Evolutionary conservation across 2,329 filamentous ascomycete genomes (phyloP).

Genomic region (Exophiala dermatitidis): DNA sequence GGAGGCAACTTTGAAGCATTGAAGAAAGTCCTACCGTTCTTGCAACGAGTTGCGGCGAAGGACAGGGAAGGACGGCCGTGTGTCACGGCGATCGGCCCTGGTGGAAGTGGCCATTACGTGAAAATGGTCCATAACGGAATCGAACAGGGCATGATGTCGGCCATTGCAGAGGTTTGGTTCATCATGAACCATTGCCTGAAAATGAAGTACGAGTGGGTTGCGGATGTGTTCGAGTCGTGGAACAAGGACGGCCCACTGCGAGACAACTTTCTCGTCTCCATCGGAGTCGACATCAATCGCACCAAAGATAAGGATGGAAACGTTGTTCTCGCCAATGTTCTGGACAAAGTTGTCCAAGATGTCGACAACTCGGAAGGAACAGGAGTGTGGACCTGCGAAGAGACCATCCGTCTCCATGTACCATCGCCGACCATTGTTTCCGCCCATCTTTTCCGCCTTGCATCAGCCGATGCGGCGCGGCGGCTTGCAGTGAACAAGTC

Average conservation of each 20-base stretch:
- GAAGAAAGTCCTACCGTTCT: conserved; percentile 53
- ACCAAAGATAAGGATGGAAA: conserved; percentile 36
- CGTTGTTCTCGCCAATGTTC: conserved; percentile 54
- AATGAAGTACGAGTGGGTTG: conserved; percentile 55
- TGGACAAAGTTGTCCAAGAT: conserved; percentile 66
- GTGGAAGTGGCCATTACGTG: conserved; percentile 62
- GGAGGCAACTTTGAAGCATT: conserved; percentile 54
- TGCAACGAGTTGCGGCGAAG: conserved; percentile 57
- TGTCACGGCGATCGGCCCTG: conserved; percentile 53
- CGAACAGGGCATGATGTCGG: conserved; percentile 63
- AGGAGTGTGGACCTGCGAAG: conserved; percentile 57
- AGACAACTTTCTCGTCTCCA: conserved; percentile 56
- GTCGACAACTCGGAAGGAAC: conserved; percentile 61
- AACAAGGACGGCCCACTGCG: conserved; percentile 42
- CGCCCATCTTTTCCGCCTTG: conserved; percentile 57
- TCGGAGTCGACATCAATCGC: conserved; percentile 54
- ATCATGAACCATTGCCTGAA: conserved; percentile 54
- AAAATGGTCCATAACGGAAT: conserved; percentile 74
- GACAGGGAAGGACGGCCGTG: conserved; percentile 53
- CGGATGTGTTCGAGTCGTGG: conserved; percentile 54
- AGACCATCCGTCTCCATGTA: conserved; percentile 56
- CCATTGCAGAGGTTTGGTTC: conserved; percentile 58
- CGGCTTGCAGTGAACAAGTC: conserved; percentile 40
- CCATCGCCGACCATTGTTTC: conserved; percentile 57
- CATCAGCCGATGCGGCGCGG: conserved; percentile 55